A percentile compares a stretch with the other conserved stretches of the same genome.
These are phyloP conservation scores for Elsinoe arachidis DNA, from an alignment of 2,329 filamentous ascomycete species.

Conservation along the genomic window DNA sequence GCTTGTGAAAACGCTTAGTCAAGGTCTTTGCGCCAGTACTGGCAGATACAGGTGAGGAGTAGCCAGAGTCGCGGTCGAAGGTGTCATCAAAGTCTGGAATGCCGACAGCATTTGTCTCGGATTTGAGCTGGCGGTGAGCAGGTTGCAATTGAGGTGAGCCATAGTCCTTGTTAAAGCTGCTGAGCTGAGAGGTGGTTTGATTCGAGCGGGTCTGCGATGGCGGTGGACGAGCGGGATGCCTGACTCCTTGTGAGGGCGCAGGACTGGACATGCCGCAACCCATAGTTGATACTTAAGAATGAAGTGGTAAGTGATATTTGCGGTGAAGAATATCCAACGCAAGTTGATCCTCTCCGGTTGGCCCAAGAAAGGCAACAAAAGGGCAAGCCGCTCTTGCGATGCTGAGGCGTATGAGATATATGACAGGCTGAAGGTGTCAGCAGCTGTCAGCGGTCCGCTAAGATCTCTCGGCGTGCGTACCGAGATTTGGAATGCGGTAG, in stretches of 20 bases:
- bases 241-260: neutral
- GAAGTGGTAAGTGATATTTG: neutral
- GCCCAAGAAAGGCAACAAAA: too few relatives aligned
- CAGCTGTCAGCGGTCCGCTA: neutral
- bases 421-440: neutral
- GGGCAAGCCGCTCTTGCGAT: too few relatives aligned
- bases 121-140: neutral
- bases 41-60: neutral
- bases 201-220: neutral
- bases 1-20: conserved; percentile 5
- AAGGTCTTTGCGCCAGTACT: neutral
- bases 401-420: neutral
- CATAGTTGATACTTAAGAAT: neutral
- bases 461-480: neutral
- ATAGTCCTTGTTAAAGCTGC: neutral
- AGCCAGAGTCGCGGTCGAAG: conserved; percentile 9
- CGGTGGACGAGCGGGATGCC: neutral
- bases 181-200: neutral
- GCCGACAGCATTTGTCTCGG: neutral
- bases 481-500: neutral
- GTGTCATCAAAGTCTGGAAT: conserved; percentile 3
- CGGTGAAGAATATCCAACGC: neutral
- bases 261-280: conserved; percentile 3
- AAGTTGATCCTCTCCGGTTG: neutral
- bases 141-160: neutral